Evolutionary conservation across 2,329 filamentous ascomycete genomes (phyloP).

Genomic region (Phyllosticta paracitricarpa): DNA sequence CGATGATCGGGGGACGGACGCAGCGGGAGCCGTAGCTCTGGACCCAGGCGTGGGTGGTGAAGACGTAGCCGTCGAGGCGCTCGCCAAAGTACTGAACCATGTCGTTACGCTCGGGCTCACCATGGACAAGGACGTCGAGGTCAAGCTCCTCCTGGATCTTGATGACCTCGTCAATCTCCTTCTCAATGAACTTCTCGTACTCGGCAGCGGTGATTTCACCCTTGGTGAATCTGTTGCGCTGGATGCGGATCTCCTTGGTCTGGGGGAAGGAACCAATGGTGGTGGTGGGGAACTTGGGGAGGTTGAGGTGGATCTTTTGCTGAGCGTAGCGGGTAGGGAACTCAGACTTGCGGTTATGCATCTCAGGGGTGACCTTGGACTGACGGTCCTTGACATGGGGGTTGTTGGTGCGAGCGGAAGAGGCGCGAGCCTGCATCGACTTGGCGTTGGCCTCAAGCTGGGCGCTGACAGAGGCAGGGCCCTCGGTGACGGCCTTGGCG

Average conservation of each 20-base stretch:
- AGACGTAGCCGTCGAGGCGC: slow-evolving; percentile 90
- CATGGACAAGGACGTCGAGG: slow-evolving; percentile 95
- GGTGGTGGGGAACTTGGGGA: slow-evolving; percentile 96
- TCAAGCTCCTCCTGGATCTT: slow-evolving; percentile 97
- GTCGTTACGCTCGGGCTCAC: slow-evolving; percentile 99
- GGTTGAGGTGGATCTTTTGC: slow-evolving; percentile 86
- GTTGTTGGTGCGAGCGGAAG: slow-evolving; percentile 93
- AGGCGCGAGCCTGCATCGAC: slow-evolving; percentile 81
- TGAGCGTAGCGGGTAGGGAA: slow-evolving; percentile 78
- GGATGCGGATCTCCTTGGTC: slow-evolving; percentile 95
- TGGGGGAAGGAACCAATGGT: slow-evolving; percentile 99
- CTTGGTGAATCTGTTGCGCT: slow-evolving; percentile 98
- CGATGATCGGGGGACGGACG: slow-evolving; percentile 95
- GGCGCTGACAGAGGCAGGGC: slow-evolving; percentile 73
- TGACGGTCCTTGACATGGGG: slow-evolving; percentile 95
- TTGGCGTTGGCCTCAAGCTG: slow-evolving; percentile 96
- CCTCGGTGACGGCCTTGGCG: slow-evolving; percentile 92
- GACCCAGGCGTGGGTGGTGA: slow-evolving; percentile 98
- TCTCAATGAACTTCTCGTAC: slow-evolving; percentile 99
- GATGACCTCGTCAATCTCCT: slow-evolving; percentile 92
- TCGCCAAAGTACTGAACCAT: slow-evolving; percentile 99
- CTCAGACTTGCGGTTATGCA: slow-evolving; percentile 86
- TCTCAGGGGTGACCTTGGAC: slow-evolving; percentile 67
- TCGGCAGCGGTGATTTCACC: slow-evolving; percentile 82
- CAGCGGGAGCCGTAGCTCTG: slow-evolving; percentile 98